Evolutionary conservation across 2,329 filamentous ascomycete species (phyloP).

Genomic region (Apiospora sp.): DNA sequence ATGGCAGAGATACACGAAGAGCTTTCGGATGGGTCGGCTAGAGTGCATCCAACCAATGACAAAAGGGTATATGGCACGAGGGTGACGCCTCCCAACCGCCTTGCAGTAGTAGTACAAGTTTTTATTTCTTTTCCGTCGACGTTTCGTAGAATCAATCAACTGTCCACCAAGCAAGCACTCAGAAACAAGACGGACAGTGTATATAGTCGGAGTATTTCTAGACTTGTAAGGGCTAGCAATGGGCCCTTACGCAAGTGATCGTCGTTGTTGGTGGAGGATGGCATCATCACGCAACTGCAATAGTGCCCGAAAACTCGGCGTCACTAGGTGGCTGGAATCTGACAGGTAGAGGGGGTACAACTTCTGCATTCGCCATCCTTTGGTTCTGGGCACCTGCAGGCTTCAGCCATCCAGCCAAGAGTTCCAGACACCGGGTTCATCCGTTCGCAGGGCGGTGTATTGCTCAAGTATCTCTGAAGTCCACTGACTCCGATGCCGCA

Average conservation of each 20-base stretch:
- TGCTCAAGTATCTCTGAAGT: slow-evolving; percentile 7
- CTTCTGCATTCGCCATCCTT: not conserved
- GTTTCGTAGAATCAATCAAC: not conserved
- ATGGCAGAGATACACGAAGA: slow-evolving; percentile 12
- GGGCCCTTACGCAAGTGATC: not conserved
- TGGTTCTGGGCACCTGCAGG: slow-evolving; percentile 2
- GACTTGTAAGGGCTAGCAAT: not conserved
- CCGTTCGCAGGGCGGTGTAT: slow-evolving; percentile 11
- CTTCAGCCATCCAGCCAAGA: not conserved
- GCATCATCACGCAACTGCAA: slow-evolving; percentile 18
- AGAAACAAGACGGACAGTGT: not conserved
- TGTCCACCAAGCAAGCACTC: not conserved
- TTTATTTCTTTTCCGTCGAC: not conserved
- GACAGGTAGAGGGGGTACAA: slow-evolving; percentile 7
- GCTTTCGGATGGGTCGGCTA: slow-evolving; percentile 15
- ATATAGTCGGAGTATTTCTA: not conserved
- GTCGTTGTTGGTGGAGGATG: slow-evolving; percentile 15
- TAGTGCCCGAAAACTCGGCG: slow-evolving; percentile 19
- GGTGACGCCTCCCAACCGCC: slow-evolving; percentile 3
- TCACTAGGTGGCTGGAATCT: slow-evolving; percentile 11
- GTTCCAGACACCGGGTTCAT: slow-evolving; percentile 12
- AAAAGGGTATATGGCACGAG: not conserved
- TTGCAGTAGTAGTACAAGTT: not conserved
- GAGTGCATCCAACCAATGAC: not conserved
- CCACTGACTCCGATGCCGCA: slow-evolving; percentile 16